Conservation (phyloP, 129 eudicot species). For the Escallonia herrerae region DNA sequence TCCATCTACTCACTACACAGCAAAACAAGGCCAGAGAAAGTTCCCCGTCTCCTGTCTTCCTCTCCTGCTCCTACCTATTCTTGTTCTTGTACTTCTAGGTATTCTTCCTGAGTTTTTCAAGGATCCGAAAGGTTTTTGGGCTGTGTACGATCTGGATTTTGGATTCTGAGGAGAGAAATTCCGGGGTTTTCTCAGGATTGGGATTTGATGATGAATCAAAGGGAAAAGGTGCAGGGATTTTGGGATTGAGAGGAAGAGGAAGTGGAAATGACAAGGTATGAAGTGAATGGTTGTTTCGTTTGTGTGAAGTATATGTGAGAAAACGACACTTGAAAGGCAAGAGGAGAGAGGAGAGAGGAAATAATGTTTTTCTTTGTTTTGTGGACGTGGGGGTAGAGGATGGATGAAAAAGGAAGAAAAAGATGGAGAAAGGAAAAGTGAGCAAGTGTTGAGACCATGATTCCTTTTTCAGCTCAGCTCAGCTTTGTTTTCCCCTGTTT, state of each 20-base stretch:
- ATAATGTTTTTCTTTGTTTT: slow-evolving; percentile 27
- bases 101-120: background rate
- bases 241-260: slow-evolving; percentile 26
- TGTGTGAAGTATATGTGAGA: slow-evolving; percentile 86
- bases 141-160: background rate
- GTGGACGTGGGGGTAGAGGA: slow-evolving; percentile 77
- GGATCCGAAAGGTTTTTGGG: background rate
- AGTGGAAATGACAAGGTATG: slow-evolving; percentile 47
- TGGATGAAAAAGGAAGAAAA: slow-evolving; percentile 25
- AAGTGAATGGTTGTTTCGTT: slow-evolving; percentile 64
- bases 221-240: slow-evolving; percentile 33
- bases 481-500: background rate
- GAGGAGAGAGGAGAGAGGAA: slow-evolving; percentile 12
- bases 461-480: slow-evolving; percentile 36
- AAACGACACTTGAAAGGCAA: slow-evolving; percentile 62
- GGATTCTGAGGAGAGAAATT: background rate
- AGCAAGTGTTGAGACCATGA: slow-evolving; percentile 33
- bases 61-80: background rate
- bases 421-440: slow-evolving; percentile 33
- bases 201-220: slow-evolving; percentile 11
- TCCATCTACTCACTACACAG: slow-evolving; percentile 41
- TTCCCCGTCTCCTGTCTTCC: background rate
- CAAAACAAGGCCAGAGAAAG: slow-evolving; percentile 14
- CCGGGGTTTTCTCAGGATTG: background rate
- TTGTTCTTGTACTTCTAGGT: background rate